Evolutionary conservation across 1,284 basidiomycete species (phyloP).

Genomic region (Phenoliferia sp.): DNA sequence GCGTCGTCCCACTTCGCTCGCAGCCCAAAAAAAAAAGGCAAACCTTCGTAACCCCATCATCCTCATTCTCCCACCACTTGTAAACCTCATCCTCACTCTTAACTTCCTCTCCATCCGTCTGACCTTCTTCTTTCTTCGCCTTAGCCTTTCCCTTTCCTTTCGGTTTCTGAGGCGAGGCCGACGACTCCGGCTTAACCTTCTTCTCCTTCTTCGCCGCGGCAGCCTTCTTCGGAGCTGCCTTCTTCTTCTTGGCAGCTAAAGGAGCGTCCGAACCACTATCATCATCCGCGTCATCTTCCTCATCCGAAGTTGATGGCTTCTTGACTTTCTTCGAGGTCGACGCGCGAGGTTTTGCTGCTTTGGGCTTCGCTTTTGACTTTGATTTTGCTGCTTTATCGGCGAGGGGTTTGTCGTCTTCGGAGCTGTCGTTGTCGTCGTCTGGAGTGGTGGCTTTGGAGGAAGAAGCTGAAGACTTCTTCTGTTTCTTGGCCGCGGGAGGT

Average conservation of each 20-base stretch:
- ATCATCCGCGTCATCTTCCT: constrained; percentile 13
- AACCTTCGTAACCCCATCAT: constrained; percentile 39
- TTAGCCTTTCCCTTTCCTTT: constrained; percentile 39
- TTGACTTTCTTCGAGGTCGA: constrained; percentile 52
- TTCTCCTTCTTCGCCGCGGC: constrained; percentile 17
- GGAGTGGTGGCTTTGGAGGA: neutral
- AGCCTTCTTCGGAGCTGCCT: constrained; percentile 24
- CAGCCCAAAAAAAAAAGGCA: neutral
- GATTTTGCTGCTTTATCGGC: constrained; percentile 32
- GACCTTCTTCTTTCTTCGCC: constrained; percentile 28
- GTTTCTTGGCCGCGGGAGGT: neutral
- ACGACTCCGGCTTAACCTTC: constrained; percentile 43
- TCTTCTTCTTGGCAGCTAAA: constrained; percentile 5
- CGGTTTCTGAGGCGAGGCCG: neutral
- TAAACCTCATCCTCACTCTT: constrained; percentile 57
- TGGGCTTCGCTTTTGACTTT: constrained; percentile 51
- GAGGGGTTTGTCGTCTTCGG: constrained; percentile 6
- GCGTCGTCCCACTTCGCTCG: constrained; percentile 6
- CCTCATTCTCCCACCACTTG: constrained; percentile 75
- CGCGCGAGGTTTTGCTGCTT: constrained; percentile 55
- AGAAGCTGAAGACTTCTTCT: constrained; percentile 1
- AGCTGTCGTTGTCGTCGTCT: neutral
- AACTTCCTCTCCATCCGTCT: constrained; percentile 25
- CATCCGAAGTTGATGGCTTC: constrained; percentile 9
- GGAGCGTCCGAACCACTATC: constrained; percentile 23